Evolutionary conservation across 1,284 basidiomycete genomes (phyloP), one percentile per base, ranked within the genome.

Genomic region (Phylloboletellus chloephorus): DNA sequence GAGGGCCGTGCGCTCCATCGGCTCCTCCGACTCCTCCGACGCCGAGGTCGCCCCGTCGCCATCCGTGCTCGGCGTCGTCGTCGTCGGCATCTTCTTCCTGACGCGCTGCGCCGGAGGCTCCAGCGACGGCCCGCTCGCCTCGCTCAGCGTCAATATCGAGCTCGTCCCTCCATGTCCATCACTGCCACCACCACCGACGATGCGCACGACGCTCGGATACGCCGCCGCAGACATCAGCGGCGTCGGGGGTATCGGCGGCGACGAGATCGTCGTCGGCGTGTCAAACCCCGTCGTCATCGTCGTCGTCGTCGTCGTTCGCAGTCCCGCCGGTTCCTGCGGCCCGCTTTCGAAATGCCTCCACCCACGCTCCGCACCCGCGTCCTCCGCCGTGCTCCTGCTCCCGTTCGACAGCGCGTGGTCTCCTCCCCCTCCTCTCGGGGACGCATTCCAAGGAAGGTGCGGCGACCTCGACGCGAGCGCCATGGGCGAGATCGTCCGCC

Each of bases 401-500:
- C 39, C 41, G 12, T 37, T 49, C 10, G 52, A 49, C 20, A 50
- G 39, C 1, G 47, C 41, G 16, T 52, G 50, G 5, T 39, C 37
- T 1, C 32, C 37, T 37, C 36, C 32, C 3, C 26, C 35, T 9
- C 43, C 23, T 4, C 39, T 32, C 13, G 46, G 37, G 4, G 43
- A 28, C 19, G 43, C 17, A 11, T 54, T 58, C 53, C 55, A 51
- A 36, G 49, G 49, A 10, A 46, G 38, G 15, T 25, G 56, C 12
- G 44, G 54, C 32, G 52, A 55, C 39, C 71, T 67, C 47, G 69
- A 75, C 11, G 63, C 65, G 28, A 77, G 68, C n/a, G 81, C 79
- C 78, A 85, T 81, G 2, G 83, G 82, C 4, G 82, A 86, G 6
- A 82, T 58, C 7, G 79, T 76, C 47, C 71, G 69, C n/a, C 80